These are phyloP conservation scores for Eustoma russellianum DNA, from an alignment of 257 asterid species.

Conservation along the genomic window DNA sequence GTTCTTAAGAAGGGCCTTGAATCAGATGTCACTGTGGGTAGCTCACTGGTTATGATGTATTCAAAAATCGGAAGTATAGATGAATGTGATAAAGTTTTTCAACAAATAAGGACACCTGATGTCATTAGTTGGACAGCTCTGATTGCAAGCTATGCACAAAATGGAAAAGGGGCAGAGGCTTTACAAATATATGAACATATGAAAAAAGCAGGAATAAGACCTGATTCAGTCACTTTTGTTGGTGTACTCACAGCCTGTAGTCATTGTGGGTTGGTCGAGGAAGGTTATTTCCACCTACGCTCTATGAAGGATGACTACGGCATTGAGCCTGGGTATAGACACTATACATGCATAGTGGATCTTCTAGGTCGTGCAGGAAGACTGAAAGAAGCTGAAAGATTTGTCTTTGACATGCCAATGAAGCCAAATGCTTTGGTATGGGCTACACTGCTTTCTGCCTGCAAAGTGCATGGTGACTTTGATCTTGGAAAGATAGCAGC, in stretches of 20 bases:
- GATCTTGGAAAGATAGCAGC: slow-evolving; percentile 57
- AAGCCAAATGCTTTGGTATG: slow-evolving; percentile 43
- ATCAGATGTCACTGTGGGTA: slow-evolving; percentile 46
- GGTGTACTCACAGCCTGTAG: slow-evolving; percentile 76
- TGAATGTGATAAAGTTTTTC: slow-evolving; percentile 47
- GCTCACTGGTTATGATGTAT: slow-evolving; percentile 64
- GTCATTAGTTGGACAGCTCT: slow-evolving; percentile 54
- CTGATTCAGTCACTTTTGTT: slow-evolving; percentile 50
- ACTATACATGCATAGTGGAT: slow-evolving; percentile 75
- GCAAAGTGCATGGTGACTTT: slow-evolving; percentile 48
- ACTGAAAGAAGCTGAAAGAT: slow-evolving; percentile 57
- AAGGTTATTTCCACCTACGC: slow-evolving; percentile 51
- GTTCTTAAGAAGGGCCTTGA: slow-evolving; percentile 48
- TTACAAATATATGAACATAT: slow-evolving; percentile 42
- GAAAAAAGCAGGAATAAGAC: slow-evolving; percentile 47
- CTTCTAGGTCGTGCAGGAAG: slow-evolving; percentile 78
- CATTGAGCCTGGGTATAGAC: slow-evolving; percentile 50
- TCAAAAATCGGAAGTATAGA: slow-evolving; percentile 50
- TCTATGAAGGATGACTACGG: slow-evolving; percentile 61
- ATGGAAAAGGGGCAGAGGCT: slow-evolving; percentile 66
- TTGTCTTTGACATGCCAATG: slow-evolving; percentile 52
- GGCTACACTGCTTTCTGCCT: slow-evolving; percentile 75
- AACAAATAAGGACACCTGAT: slow-evolving; percentile 37
- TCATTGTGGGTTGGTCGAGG: slow-evolving; percentile 65
- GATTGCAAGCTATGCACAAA: slow-evolving; percentile 64